Evolutionary conservation across 768 basidiomycete genomes (phyloP).

Genomic region (Lepiota venenata): DNA sequence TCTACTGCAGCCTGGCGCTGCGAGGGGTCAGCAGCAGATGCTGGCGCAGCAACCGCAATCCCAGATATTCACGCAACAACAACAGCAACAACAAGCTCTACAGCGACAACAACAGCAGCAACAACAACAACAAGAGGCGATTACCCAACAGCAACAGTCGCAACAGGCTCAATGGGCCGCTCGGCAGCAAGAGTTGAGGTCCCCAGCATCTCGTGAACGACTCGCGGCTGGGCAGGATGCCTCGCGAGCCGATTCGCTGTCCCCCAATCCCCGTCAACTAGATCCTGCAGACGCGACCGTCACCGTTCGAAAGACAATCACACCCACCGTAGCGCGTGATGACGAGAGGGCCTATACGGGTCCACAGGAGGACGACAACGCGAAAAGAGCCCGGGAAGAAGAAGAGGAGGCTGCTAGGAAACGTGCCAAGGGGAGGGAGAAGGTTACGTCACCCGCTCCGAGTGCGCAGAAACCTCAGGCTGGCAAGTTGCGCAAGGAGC

Average conservation of each 20-base stretch:
- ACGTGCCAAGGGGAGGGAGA: conserved; percentile 50
- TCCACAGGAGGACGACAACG: conserved; percentile 27
- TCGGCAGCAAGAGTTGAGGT: conserved; percentile 33
- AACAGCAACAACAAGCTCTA: conserved; percentile 29
- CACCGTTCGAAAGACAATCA: conserved; percentile 74
- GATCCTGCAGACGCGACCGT: conserved; percentile 72
- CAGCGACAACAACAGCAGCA: conserved; percentile 30
- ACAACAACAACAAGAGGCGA: conserved; percentile 24
- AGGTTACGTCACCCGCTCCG: conserved; percentile 24
- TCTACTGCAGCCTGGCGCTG: conserved; percentile 29
- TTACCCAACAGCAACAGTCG: conserved; percentile 28
- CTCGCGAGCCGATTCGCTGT: conserved; percentile 10
- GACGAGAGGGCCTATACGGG: conserved; percentile 24
- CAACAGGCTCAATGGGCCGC: conserved; percentile 29
- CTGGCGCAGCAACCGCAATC: conserved; percentile 28
- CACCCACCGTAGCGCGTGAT: conserved; percentile 72
- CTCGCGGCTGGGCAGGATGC: conserved; percentile 22
- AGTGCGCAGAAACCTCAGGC: conserved; percentile 19
- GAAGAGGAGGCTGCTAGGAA: conserved; percentile 34
- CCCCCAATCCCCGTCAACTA: conserved; percentile 24
- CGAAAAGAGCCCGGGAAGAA: conserved; percentile 48
- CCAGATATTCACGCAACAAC: conserved; percentile 10
- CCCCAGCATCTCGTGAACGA: conserved; percentile 47
- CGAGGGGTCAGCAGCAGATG: conserved; percentile 29
- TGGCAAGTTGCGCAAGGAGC: conserved; percentile 46